Conservation (phyloP, 116 monocot species). For the Cymodocea nodosa region DNA sequence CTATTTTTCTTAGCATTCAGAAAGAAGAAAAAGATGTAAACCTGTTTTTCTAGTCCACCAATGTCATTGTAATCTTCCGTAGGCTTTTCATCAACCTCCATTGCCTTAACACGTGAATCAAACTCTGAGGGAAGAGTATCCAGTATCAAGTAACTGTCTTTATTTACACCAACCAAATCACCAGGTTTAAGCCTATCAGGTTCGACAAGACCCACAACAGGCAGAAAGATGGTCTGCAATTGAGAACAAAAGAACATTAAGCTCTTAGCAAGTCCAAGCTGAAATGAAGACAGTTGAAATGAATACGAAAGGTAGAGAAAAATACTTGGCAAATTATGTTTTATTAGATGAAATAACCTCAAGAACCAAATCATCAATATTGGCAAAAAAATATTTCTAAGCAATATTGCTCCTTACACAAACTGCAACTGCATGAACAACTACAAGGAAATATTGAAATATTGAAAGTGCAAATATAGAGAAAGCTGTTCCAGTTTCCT, state of each 20-base stretch:
- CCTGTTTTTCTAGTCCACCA: slow-evolving; percentile 99
- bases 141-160: slow-evolving; percentile 87
- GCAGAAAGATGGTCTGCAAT: slow-evolving; percentile 86
- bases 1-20: too few species aligned
- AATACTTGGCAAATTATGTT: too few species aligned
- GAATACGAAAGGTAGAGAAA: too few species aligned
- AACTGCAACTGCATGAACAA: not conserved
- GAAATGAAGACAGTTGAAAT: not conserved
- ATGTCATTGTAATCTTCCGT: slow-evolving; percentile 98
- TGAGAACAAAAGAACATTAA: not conserved
- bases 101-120: slow-evolving; percentile 92
- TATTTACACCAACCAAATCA: slow-evolving; percentile 91
- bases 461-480: not conserved
- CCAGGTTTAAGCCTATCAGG: slow-evolving; percentile 92
- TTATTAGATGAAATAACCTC: too few species aligned
- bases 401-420: not conserved
- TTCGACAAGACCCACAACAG: slow-evolving; percentile 93
- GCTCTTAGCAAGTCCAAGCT: not conserved
- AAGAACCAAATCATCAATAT: too few species aligned
- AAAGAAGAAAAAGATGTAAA: slow-evolving; percentile 5
- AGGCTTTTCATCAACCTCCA: slow-evolving; percentile 98
- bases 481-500: not conserved
- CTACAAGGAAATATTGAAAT: not conserved
- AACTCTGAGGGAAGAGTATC: slow-evolving; percentile 98
- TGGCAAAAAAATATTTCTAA: not conserved